Base-by-base conservation (phyloP, 345 rosid species). In the Physaria fendleri region DNA sequence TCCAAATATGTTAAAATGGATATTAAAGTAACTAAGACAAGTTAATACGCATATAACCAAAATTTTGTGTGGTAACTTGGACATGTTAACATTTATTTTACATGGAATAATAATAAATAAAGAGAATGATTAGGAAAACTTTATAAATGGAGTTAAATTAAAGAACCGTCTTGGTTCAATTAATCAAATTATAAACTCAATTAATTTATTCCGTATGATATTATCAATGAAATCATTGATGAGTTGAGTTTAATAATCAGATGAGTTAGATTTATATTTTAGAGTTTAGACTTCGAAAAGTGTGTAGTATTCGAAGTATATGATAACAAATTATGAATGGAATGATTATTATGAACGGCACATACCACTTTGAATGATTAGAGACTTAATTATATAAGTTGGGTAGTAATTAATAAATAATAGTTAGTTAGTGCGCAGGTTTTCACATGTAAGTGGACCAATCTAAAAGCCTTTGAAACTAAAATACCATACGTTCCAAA, bases 391-490 rank as follows among this genome's bases (percentile, higher is more conserved):
- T 53, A 37, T 35, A 29, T 45, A 61, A 45, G 28, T 45, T 54
- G 42, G 56, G 63, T 69, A 15, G 73, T 44, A 35, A 54, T 45
- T 34, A 44, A 25, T 22, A 7, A 9, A 12, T 17, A 20, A 20
- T 10, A 22, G 15, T 54, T 61, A 20, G 35, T 54, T 28, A 62
- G 25, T 45, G 34, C 9, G 30, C 59, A 54, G 63, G 64, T 54
- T 55, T 22, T 46, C 74, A 69, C 74, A 55, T 69, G 74, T 23
- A 39, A 49, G 59, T 69, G 69, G 58, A 69, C 74, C 68, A 30
- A 69, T 69, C 51, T 43, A 62, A 61, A 69, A 62, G 62, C 30
- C 37, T 54, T 38, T 23, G 23, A 47, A 55, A 38, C 25, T 37
- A 35, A 60, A 68, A 25, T 50, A 16, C 3, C 25, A 42, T 24